A percentile compares a stretch with the other conserved stretches of the same genome.
These are phyloP conservation scores for Discostella stelligera DNA, from an alignment of 352 stramenopile species.

Conservation along the genomic window DNA sequence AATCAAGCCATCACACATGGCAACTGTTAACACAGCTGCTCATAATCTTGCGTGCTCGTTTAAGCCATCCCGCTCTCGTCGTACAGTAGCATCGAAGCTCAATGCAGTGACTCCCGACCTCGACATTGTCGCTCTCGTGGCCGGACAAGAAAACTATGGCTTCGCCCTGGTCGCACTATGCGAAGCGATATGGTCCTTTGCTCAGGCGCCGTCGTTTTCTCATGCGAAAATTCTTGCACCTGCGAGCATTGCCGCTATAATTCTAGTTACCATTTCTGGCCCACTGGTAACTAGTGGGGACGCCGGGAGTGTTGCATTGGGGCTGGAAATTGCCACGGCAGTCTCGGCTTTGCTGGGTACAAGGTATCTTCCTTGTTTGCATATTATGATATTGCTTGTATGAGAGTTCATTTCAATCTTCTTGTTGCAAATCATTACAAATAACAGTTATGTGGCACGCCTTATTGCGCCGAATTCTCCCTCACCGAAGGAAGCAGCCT, in stretches of 20 bases:
- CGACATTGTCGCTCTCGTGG: conserved; percentile 63
- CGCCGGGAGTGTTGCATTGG: conserved; percentile 46
- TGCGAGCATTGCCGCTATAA: conserved; percentile 53
- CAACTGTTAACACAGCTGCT: background rate
- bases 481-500: conserved; percentile 78
- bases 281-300: conserved; percentile 78
- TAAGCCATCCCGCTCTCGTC: background rate
- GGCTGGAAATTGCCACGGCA: conserved; percentile 67
- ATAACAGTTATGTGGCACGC: conserved; percentile 56
- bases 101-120: conserved; percentile 47
- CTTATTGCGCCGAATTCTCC: conserved; percentile 66
- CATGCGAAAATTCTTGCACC: conserved; percentile 73
- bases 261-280: conserved; percentile 62
- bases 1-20: conserved; percentile 3
- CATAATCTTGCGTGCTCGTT: background rate
- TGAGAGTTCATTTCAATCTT: background rate
- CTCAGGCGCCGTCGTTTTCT: conserved; percentile 57
- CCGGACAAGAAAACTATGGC: conserved; percentile 80
- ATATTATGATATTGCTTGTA: background rate
- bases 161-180: conserved; percentile 69
- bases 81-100: conserved; percentile 7
- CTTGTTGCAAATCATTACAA: background rate
- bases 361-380: background rate
- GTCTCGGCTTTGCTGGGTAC: conserved; percentile 62
- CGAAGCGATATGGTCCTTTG: conserved; percentile 79